Conservation (phyloP, 495 filamentous ascomycete species). For the Neurospora pannonica region DNA sequence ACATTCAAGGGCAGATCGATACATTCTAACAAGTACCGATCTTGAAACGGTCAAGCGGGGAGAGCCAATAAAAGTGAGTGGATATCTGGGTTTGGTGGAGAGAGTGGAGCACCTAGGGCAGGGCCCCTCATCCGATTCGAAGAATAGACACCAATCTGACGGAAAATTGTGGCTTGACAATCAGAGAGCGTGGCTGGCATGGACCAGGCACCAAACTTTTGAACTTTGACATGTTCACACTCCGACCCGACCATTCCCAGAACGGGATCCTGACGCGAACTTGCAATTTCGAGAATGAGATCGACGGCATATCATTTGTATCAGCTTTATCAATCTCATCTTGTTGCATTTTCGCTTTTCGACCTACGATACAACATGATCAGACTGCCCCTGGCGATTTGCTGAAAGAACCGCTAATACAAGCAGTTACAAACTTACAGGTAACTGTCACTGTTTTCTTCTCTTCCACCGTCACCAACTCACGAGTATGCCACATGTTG, state of each 20-base stretch:
- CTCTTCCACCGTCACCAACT: not conserved
- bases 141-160: not conserved
- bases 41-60: not conserved
- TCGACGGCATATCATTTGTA: not conserved
- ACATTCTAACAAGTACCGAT: not conserved
- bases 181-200: not conserved
- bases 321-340: not conserved
- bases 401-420: not conserved
- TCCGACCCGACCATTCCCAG: not conserved
- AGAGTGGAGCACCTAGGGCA: not conserved
- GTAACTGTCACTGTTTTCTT: not conserved
- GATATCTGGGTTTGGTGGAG: not conserved
- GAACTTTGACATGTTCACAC: not conserved
- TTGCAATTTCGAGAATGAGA: not conserved
- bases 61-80: not conserved
- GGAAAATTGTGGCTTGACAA: not conserved
- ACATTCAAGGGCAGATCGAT: not conserved
- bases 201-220: not conserved
- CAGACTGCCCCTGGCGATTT: not conserved
- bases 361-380: not conserved
- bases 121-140: not conserved
- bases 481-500: not conserved
- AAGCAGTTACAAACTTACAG: not conserved
- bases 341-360: not conserved
- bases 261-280: not conserved